Evolutionary conservation across 2,329 filamentous ascomycete genomes (phyloP).

Genomic region (Podosphaera fusca): DNA sequence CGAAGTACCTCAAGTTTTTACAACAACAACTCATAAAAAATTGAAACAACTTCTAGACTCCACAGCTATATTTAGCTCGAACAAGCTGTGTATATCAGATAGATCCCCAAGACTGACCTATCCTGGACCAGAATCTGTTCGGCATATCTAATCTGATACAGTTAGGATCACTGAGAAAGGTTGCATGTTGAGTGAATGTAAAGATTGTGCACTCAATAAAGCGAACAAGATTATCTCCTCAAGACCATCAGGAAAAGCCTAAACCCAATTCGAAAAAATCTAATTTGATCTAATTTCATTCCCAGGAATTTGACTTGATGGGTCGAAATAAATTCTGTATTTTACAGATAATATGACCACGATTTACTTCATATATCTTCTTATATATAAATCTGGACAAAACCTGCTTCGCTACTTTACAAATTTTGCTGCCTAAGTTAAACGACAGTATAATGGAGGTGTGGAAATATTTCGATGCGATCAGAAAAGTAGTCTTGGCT

Average conservation of each 20-base stretch:
- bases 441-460: not conserved
- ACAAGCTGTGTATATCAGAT: not conserved
- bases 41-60: not conserved
- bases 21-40: not conserved
- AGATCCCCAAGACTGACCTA: not conserved
- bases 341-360: not conserved
- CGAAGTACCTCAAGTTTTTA: not conserved
- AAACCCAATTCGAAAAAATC: not conserved
- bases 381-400: not conserved
- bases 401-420: not conserved
- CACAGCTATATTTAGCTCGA: not conserved
- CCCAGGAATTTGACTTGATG: not conserved
- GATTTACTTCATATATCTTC: not conserved
- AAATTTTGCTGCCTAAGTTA: not conserved
- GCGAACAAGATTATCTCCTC: not conserved
- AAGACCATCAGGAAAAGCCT: not conserved
- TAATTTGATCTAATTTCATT: not conserved
- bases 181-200: not conserved
- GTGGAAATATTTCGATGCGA: not conserved
- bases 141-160: not conserved
- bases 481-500: not conserved
- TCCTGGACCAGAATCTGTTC: not conserved
- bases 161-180: not conserved
- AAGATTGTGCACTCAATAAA: not conserved
- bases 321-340: not conserved